Percentiles rank a stretch among this genome's conserved stretches.
Conservation (phyloP, 2,329 filamentous ascomycete species). For the Celoporthe dispersa region DNA sequence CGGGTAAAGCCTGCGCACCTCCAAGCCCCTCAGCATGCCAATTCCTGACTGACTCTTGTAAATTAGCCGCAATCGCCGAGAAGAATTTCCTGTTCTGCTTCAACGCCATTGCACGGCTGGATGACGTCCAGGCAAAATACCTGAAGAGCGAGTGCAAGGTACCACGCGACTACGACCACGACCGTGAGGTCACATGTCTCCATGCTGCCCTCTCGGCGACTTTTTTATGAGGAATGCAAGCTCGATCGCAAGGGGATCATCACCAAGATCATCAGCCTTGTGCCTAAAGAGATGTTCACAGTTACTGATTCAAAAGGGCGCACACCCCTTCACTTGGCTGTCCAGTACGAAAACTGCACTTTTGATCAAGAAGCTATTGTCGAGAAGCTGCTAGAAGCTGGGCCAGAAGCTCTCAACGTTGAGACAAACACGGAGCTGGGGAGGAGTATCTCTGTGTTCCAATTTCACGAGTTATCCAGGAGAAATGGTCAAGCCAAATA, state of each 20-base stretch:
- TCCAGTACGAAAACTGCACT: constrained; percentile 5
- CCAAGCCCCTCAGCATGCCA: no score
- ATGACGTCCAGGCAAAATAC: not conserved
- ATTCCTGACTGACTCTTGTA: not conserved
- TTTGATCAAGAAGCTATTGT: not conserved
- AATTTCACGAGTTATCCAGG: not conserved
- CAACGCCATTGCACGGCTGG: not conserved
- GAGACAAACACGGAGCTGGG: not conserved
- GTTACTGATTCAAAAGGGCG: constrained; percentile 7
- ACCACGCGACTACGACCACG: not conserved
- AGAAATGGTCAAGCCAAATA: constrained; percentile 3
- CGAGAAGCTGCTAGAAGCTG: not conserved
- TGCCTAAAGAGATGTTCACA: constrained; percentile 5
- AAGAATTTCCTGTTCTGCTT: not conserved
- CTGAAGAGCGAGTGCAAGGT: not conserved
- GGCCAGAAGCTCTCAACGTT: not conserved
- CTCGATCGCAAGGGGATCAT: not conserved
- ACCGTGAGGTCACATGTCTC: constrained; percentile 4
- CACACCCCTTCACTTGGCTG: constrained; percentile 12
- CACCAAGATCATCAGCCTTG: not conserved
- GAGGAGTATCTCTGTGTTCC: not conserved
- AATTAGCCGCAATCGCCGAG: constrained; percentile 7
- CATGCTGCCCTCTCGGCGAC: not conserved
- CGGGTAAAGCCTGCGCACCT: not conserved
- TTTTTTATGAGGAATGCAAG: not conserved